Percentiles rank a stretch among this genome's conserved stretches.
These are phyloP conservation scores for Bothriochloa decipiens DNA, from an alignment of 176 grass and related monocot genomes.

Conservation along the genomic window DNA sequence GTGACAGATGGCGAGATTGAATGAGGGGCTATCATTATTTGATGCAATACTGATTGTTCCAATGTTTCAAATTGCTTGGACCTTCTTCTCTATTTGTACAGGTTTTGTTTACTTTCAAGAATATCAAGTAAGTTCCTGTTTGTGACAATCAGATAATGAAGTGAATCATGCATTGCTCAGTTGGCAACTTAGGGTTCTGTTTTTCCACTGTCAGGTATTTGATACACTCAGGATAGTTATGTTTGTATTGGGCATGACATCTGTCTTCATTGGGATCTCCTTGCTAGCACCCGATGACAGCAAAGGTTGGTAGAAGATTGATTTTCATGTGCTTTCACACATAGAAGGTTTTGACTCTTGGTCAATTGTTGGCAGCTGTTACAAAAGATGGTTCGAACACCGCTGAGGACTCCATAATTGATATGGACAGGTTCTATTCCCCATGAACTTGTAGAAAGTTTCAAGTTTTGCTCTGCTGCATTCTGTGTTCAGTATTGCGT, in stretches of 20 bases:
- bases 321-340: slow-evolving; percentile 29
- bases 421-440: slow-evolving; percentile 64
- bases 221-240: slow-evolving; percentile 87
- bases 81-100: slow-evolving; percentile 98
- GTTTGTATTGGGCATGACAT: slow-evolving; percentile 86
- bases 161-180: slow-evolving; percentile 32
- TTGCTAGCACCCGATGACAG: slow-evolving; percentile 88
- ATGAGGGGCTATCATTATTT: slow-evolving; percentile 93
- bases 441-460: slow-evolving; percentile 26
- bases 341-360: slow-evolving; percentile 43
- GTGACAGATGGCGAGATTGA: slow-evolving; percentile 92
- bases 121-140: slow-evolving; percentile 75
- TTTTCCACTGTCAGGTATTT: slow-evolving; percentile 62
- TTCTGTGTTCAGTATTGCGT: neutral
- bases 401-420: slow-evolving; percentile 47
- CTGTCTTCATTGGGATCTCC: slow-evolving; percentile 93
- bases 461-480: slow-evolving; percentile 1
- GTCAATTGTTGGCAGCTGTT: slow-evolving; percentile 54
- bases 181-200: slow-evolving; percentile 38
- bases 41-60: slow-evolving; percentile 98
- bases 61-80: slow-evolving; percentile 99
- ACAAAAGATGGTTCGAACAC: slow-evolving; percentile 50
- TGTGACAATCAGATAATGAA: slow-evolving; percentile 25
- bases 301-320: slow-evolving; percentile 66
- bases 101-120: slow-evolving; percentile 99